Evolutionary conservation across 768 basidiomycete genomes (phyloP).

Genomic region (Steccherinum ochraceum): DNA sequence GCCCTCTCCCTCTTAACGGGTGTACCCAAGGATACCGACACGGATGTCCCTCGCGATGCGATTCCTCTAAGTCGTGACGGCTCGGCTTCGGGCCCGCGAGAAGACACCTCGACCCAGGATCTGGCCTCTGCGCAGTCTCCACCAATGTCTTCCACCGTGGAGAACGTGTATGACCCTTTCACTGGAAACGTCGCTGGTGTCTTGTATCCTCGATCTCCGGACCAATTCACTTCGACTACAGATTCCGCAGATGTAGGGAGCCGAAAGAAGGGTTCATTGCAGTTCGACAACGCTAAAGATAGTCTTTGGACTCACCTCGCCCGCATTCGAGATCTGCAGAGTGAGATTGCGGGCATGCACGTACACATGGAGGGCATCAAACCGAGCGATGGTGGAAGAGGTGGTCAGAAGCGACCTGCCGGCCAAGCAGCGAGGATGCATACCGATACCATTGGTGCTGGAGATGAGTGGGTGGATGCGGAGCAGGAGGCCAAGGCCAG

Average conservation of each 20-base stretch:
- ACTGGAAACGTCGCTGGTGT: constrained; percentile 38
- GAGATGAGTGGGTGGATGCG: constrained; percentile 39
- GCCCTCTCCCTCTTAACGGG: constrained; percentile 42
- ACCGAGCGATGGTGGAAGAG: constrained; percentile 18
- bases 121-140: not conserved
- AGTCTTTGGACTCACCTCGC: constrained; percentile 65
- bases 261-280: constrained; percentile 1
- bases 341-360: constrained; percentile 67
- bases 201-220: constrained; percentile 18
- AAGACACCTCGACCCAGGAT: not conserved
- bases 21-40: constrained; percentile 1
- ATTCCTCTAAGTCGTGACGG: constrained; percentile 1
- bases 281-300: constrained; percentile 30
- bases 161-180: constrained; percentile 40
- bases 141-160: constrained; percentile 13
- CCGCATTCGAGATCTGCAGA: constrained; percentile 65
- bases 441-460: constrained; percentile 40
- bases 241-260: constrained; percentile 10
- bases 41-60: constrained; percentile 6
- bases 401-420: constrained; percentile 19
- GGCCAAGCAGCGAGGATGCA: constrained; percentile 12
- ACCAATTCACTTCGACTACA: not conserved
- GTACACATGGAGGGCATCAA: constrained; percentile 69
- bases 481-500: constrained; percentile 47
- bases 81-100: not conserved